A percentile compares a stretch with the other conserved stretches of the same genome.
Conservation (phyloP, 2,329 filamentous ascomycete genomes). For the Fusarium heterosporum region DNA sequence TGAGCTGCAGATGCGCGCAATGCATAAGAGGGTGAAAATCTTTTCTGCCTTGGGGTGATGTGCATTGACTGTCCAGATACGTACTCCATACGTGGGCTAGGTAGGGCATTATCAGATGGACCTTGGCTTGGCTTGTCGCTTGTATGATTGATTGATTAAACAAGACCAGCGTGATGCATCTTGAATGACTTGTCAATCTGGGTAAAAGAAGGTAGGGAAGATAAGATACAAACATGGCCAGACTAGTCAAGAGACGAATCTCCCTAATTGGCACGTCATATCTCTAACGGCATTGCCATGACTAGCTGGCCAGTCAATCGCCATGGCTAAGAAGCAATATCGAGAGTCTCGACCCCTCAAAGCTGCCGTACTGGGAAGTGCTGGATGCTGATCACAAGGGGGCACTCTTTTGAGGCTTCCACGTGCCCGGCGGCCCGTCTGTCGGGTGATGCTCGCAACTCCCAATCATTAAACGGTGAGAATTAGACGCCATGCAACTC, state of each 20-base stretch:
- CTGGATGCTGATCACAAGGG: conserved; percentile 36
- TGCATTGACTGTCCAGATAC: conserved; percentile 20
- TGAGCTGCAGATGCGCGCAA: conserved; percentile 35
- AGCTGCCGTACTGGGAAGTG: conserved; percentile 30
- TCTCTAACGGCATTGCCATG: conserved; percentile 4
- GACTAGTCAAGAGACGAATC: neutral
- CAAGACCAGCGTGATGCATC: conserved; percentile 16
- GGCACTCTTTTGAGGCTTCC: conserved; percentile 31
- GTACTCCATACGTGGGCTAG: neutral
- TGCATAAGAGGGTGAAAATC: conserved; percentile 6
- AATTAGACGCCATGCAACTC: neutral
- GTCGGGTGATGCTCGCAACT: conserved; percentile 36
- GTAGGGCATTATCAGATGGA: neutral
- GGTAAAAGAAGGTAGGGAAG: neutral
- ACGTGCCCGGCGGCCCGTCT: conserved; percentile 40
- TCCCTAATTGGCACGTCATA: conserved; percentile 8
- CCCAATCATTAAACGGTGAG: conserved; percentile 28
- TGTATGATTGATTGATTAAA: conserved; percentile 9
- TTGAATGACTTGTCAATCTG: conserved; percentile 6
- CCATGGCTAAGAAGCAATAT: conserved; percentile 17
- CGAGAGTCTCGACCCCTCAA: conserved; percentile 20
- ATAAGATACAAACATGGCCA: neutral
- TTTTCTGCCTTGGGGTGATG: conserved; percentile 14
- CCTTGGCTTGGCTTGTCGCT: conserved; percentile 9
- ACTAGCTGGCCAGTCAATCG: conserved; percentile 5